Percentiles rank a stretch among this genome's conserved stretches.
These are phyloP conservation scores for Cytospora chrysosperma DNA, from an alignment of 2,329 filamentous ascomycete species.

Conservation along the genomic window DNA sequence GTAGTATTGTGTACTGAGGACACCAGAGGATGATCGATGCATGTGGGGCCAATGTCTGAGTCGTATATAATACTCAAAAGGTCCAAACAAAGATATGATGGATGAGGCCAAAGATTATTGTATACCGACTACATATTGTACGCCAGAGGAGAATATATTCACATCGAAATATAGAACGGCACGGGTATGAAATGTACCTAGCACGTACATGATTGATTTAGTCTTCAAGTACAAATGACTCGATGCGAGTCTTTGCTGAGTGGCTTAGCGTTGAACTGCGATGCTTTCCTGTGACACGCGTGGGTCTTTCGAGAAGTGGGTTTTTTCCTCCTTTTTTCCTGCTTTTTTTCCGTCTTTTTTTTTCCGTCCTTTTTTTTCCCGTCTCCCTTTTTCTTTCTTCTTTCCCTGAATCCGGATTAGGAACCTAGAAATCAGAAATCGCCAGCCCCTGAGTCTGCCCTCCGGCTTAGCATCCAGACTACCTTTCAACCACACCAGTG, in stretches of 20 bases:
- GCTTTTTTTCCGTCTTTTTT: neutral
- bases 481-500: too few species aligned
- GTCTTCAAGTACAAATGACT: neutral
- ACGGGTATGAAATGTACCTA: neutral
- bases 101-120: too few species aligned
- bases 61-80: too few species aligned
- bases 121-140: too few species aligned
- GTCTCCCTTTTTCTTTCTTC: too few species aligned
- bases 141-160: too few species aligned
- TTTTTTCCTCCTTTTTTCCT: neutral
- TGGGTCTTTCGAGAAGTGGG: neutral
- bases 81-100: too few species aligned
- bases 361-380: too few species aligned
- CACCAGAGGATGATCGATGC: too few species aligned
- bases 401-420: neutral
- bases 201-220: neutral
- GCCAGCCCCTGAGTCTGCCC: neutral
- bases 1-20: too few species aligned
- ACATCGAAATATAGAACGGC: too few species aligned
- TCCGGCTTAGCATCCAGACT: neutral
- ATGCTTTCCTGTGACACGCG: neutral
- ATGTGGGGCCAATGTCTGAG: too few species aligned
- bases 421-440: neutral
- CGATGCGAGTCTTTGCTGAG: neutral
- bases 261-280: neutral